phyloP scores from a whole-genome alignment of 208 protist species.

The Naegleria lovaniensis region DNA sequence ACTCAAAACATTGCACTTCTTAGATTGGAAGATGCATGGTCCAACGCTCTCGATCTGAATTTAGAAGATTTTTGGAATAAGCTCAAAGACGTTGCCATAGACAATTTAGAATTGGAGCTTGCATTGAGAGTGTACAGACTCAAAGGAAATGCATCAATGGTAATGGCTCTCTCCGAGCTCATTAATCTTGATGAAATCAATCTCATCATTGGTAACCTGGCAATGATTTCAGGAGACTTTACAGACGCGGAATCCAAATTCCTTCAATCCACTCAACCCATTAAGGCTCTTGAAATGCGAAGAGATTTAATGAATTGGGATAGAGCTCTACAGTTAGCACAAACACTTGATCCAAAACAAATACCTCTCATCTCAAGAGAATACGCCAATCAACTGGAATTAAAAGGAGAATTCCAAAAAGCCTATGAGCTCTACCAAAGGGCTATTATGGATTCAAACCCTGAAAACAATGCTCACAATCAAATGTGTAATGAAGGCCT shows the following conservation, averaged over 20 bases:
- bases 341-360: slow-evolving; percentile 74
- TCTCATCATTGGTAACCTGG: slow-evolving; percentile 86
- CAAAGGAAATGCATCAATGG: slow-evolving; percentile 77
- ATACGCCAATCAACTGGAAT: slow-evolving; percentile 89
- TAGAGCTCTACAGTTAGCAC: slow-evolving; percentile 77
- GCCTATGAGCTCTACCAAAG: slow-evolving; percentile 76
- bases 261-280: slow-evolving; percentile 73
- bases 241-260: slow-evolving; percentile 83
- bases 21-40: slow-evolving; percentile 74
- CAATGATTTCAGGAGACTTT: slow-evolving; percentile 83
- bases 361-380: slow-evolving; percentile 81
- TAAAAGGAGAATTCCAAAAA: slow-evolving; percentile 80
- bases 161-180: slow-evolving; percentile 80
- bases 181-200: slow-evolving; percentile 82
- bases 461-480: slow-evolving; percentile 70
- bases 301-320: slow-evolving; percentile 94
- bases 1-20: slow-evolving; percentile 82
- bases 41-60: slow-evolving; percentile 67
- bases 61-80: slow-evolving; percentile 52
- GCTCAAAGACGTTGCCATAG: slow-evolving; percentile 75
- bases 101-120: slow-evolving; percentile 81
- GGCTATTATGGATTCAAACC: slow-evolving; percentile 50
- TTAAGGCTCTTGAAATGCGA: slow-evolving; percentile 89
- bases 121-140: slow-evolving; percentile 83
- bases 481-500: slow-evolving; percentile 67